Conservation (phyloP, 805 yeast species). For the Schizosaccharomyces osmophilus region DNA sequence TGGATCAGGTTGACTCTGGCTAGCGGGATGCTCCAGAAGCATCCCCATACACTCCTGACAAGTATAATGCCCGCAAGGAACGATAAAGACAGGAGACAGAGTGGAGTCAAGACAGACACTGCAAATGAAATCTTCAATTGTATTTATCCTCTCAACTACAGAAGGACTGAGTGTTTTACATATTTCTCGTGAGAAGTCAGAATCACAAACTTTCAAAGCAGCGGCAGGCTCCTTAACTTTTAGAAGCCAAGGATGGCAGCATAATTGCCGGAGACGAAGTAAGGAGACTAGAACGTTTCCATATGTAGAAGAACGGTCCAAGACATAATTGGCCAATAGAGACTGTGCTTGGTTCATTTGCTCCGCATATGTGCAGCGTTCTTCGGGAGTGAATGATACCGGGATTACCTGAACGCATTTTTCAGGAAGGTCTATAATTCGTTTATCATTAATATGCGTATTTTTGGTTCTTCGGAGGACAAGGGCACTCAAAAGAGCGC, state of each 20-base stretch:
- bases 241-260: constrained; percentile 44
- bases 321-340: constrained; percentile 16
- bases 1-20: not conserved
- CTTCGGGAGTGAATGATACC: constrained; percentile 29
- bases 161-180: constrained; percentile 13
- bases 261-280: constrained; percentile 63
- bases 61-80: constrained; percentile 52
- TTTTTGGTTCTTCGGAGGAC: constrained; percentile 52
- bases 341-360: constrained; percentile 21
- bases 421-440: constrained; percentile 44
- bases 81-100: constrained; percentile 22
- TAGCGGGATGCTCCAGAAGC: not conserved
- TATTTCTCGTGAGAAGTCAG: not conserved
- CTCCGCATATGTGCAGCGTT: constrained; percentile 27
- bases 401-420: constrained; percentile 26
- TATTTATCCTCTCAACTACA: constrained; percentile 14
- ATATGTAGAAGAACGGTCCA: constrained; percentile 14
- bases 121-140: constrained; percentile 19
- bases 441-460: constrained; percentile 51
- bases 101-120: constrained; percentile 38
- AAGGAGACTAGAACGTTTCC: constrained; percentile 45
- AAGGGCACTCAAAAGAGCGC: constrained; percentile 46
- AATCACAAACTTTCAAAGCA: not conserved
- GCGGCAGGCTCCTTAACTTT: not conserved
- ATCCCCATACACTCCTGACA: constrained; percentile 33